These are phyloP conservation scores for Hypoxylon rubiginosum DNA, from an alignment of 2,329 filamentous ascomycete species.

Conservation along the genomic window DNA sequence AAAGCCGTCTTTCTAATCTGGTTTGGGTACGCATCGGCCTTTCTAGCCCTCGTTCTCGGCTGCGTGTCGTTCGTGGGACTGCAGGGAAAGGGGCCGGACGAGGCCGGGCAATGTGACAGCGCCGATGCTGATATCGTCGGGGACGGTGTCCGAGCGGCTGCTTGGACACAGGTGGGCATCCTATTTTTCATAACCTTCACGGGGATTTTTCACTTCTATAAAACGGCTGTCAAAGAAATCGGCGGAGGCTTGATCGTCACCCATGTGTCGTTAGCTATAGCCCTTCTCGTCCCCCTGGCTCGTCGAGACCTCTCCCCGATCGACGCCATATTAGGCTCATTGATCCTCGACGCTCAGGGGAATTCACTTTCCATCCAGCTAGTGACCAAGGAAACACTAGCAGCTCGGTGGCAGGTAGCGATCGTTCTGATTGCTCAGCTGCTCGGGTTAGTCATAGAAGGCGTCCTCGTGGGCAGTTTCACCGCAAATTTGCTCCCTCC, in stretches of 20 bases:
- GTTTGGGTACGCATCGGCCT: slow-evolving; percentile 14
- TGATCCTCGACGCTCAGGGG: slow-evolving; percentile 35
- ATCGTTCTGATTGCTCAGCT: slow-evolving; percentile 27
- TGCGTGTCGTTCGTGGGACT: slow-evolving; percentile 27
- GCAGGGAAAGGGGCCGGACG: slow-evolving; percentile 4
- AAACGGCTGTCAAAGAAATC: slow-evolving; percentile 35
- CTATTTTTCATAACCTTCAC: slow-evolving; percentile 32
- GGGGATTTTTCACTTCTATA: slow-evolving; percentile 23
- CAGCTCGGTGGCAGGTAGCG: slow-evolving; percentile 31
- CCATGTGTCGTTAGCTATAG: slow-evolving; percentile 31
- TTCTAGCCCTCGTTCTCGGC: slow-evolving; percentile 29
- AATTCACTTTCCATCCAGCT: slow-evolving; percentile 32
- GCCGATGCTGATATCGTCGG: slow-evolving; percentile 36
- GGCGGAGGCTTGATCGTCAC: slow-evolving; percentile 30
- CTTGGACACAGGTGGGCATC: slow-evolving; percentile 32
- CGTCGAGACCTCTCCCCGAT: slow-evolving; percentile 28
- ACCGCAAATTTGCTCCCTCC: slow-evolving; percentile 13
- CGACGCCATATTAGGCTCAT: slow-evolving; percentile 28
- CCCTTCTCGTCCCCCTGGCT: slow-evolving; percentile 29
- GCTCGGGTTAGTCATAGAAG: slow-evolving; percentile 28
- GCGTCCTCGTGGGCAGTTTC: slow-evolving; percentile 26
- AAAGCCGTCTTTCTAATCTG: background rate
- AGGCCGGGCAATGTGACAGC: slow-evolving; percentile 19
- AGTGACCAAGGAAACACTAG: slow-evolving; percentile 30
- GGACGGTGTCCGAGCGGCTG: slow-evolving; percentile 31